Conservation (phyloP, 1,284 basidiomycete species). For the Takashimella koratensis region DNA sequence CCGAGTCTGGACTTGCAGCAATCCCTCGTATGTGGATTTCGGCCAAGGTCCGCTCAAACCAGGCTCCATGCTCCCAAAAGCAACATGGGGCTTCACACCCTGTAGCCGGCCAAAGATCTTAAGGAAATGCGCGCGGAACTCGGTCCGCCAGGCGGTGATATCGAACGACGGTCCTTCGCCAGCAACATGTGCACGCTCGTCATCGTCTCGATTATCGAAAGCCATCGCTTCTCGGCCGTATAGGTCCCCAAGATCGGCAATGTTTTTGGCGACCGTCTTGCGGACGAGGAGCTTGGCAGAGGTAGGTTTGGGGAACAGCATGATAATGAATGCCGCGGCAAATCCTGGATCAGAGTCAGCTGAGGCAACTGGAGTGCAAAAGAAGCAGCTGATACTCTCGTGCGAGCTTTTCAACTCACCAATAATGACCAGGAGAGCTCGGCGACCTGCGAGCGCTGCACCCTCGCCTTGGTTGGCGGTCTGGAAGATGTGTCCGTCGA, state of each 20-base stretch:
- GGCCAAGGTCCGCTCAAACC: constrained; percentile 46
- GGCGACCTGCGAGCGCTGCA: constrained; percentile 56
- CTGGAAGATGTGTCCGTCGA: constrained; percentile 56
- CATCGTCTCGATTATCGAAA: constrained; percentile 34
- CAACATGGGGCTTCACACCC: constrained; percentile 29
- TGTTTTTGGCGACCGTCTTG: constrained; percentile 35
- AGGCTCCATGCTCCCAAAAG: constrained; percentile 36
- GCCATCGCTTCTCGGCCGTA: constrained; percentile 38
- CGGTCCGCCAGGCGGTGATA: constrained; percentile 13
- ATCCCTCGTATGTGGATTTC: constrained; percentile 29
- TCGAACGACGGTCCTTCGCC: too few relatives aligned
- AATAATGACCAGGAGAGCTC: constrained; percentile 49
- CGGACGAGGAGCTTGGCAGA: constrained; percentile 40
- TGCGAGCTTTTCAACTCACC: constrained; percentile 21
- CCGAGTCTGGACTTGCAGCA: constrained; percentile 27
- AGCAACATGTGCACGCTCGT: too few relatives aligned
- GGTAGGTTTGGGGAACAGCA: constrained; percentile 42
- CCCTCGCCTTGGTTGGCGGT: constrained; percentile 56
- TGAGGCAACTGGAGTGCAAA: not conserved
- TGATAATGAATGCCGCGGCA: constrained; percentile 40
- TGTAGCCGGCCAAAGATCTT: constrained; percentile 30
- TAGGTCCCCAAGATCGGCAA: constrained; percentile 36
- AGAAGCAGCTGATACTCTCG: not conserved
- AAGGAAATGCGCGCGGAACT: constrained; percentile 28
- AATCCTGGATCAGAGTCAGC: constrained; percentile 26